These are phyloP conservation scores for Basipetospora chlamydospora DNA, from an alignment of 2,329 filamentous ascomycete genomes.

Conservation along the genomic window DNA sequence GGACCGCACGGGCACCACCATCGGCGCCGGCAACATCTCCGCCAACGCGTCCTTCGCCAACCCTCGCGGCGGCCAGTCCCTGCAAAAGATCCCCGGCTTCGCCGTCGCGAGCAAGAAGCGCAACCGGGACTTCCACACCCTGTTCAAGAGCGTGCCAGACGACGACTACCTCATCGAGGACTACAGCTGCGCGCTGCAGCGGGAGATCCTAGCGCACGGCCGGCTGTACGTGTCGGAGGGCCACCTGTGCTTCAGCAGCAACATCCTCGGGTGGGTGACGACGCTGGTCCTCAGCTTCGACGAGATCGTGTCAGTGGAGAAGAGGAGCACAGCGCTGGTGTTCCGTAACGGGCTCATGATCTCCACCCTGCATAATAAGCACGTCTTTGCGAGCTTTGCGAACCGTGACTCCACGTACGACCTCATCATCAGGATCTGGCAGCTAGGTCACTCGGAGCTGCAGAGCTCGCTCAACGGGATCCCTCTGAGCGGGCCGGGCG, in stretches of 20 bases:
- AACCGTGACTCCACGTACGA: constrained; percentile 94
- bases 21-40: constrained; percentile 58
- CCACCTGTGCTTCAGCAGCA: constrained; percentile 96
- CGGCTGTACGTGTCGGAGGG: constrained; percentile 93
- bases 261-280: constrained; percentile 95
- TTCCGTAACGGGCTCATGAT: constrained; percentile 98
- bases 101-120: constrained; percentile 92
- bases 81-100: constrained; percentile 79
- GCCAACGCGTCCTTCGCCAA: constrained; percentile 56
- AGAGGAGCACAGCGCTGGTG: constrained; percentile 84
- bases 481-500: constrained; percentile 62
- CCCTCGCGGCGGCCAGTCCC: constrained; percentile 39
- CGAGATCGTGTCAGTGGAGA: constrained; percentile 92
- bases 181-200: constrained; percentile 90
- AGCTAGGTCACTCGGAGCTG: constrained; percentile 82
- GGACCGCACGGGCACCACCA: constrained; percentile 44
- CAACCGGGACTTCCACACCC: constrained; percentile 83
- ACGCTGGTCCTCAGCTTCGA: constrained; percentile 97
- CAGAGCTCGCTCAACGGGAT: constrained; percentile 87
- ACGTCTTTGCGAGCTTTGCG: constrained; percentile 90
- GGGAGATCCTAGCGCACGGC: constrained; percentile 88
- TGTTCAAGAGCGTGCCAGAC: constrained; percentile 94
- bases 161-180: constrained; percentile 98
- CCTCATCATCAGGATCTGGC: constrained; percentile 95
- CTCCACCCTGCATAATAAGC: constrained; percentile 85